phyloP scores from a whole-genome alignment of 805 yeast genomes.

The Yarrowia alimentaria region DNA sequence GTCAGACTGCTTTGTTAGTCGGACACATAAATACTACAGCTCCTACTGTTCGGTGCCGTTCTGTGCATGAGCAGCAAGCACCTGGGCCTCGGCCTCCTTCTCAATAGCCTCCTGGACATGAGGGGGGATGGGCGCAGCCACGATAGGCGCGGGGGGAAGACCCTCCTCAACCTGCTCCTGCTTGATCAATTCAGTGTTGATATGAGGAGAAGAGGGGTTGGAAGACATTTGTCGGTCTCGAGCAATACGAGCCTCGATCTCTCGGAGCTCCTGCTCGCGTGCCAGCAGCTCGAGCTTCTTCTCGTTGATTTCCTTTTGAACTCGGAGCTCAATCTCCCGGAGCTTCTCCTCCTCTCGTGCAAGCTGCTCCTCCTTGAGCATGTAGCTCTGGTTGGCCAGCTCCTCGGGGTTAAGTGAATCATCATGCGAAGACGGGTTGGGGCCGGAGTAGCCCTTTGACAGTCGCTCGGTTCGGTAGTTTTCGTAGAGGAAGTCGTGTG shows the following conservation, averaged over 20 bases:
- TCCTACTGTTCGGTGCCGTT: slow-evolving; percentile 17
- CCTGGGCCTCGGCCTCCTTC: slow-evolving; percentile 26
- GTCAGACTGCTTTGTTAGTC: not conserved
- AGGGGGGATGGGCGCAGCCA: slow-evolving; percentile 15
- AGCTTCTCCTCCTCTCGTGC: slow-evolving; percentile 43
- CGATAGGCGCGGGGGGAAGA: not conserved
- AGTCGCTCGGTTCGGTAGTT: slow-evolving; percentile 74
- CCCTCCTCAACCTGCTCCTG: slow-evolving; percentile 21
- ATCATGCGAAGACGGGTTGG: slow-evolving; percentile 19
- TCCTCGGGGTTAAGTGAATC: slow-evolving; percentile 42
- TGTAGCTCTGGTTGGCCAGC: slow-evolving; percentile 42
- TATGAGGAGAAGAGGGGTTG: slow-evolving; percentile 23
- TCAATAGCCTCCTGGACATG: slow-evolving; percentile 24
- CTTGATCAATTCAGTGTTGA: slow-evolving; percentile 15
- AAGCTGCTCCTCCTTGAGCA: slow-evolving; percentile 45
- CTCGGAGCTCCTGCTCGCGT: slow-evolving; percentile 44
- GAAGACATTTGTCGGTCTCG: slow-evolving; percentile 29
- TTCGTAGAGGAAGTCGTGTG: slow-evolving; percentile 73
- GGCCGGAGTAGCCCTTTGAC: slow-evolving; percentile 40
- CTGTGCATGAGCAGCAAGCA: slow-evolving; percentile 20
- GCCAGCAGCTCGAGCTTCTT: slow-evolving; percentile 40
- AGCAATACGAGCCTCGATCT: slow-evolving; percentile 41
- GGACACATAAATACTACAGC: slow-evolving; percentile 14
- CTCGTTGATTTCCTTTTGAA: slow-evolving; percentile 43
- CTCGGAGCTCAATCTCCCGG: slow-evolving; percentile 42